Evolutionary conservation across 352 stramenopile genomes (phyloP).

Genomic region (Vaucheria bursata): DNA sequence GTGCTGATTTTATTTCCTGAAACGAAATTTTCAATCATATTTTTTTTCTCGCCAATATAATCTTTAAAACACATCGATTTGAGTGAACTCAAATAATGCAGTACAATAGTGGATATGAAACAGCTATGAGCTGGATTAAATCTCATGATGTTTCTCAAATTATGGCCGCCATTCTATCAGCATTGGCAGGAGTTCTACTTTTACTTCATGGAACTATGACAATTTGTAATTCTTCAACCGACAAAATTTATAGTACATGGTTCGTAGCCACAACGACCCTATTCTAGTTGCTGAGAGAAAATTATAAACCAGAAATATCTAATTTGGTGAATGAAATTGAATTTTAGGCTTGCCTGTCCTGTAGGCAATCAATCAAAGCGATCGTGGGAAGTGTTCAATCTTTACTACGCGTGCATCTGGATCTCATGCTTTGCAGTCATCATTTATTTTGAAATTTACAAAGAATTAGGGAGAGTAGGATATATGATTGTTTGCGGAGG

Average conservation of each 20-base stretch:
- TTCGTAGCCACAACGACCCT: not conserved
- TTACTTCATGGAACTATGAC: not conserved
- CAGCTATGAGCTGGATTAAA: no score
- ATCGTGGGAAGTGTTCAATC: conserved; percentile 50
- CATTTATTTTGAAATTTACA: conserved; percentile 63
- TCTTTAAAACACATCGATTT: no score
- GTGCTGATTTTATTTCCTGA: no score
- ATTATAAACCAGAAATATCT: no score
- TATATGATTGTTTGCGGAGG: conserved; percentile 64
- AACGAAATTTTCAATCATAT: no score
- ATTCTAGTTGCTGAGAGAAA: no score
- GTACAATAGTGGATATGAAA: no score
- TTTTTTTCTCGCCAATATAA: no score
- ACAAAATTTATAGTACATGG: not conserved
- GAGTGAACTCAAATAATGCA: no score
- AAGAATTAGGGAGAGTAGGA: conserved; percentile 51
- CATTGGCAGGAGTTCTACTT: not conserved
- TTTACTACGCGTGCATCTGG: conserved; percentile 66
- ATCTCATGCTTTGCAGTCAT: conserved; percentile 63
- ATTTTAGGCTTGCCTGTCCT: conserved; percentile 21
- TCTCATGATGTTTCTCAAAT: not conserved
- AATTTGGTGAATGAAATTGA: no score
- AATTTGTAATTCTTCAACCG: not conserved
- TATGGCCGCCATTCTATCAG: not conserved
- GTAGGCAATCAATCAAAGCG: conserved; percentile 36